These are phyloP conservation scores for Candolleomyces aberdarensis DNA, from an alignment of 768 basidiomycete species.

Conservation along the genomic window DNA sequence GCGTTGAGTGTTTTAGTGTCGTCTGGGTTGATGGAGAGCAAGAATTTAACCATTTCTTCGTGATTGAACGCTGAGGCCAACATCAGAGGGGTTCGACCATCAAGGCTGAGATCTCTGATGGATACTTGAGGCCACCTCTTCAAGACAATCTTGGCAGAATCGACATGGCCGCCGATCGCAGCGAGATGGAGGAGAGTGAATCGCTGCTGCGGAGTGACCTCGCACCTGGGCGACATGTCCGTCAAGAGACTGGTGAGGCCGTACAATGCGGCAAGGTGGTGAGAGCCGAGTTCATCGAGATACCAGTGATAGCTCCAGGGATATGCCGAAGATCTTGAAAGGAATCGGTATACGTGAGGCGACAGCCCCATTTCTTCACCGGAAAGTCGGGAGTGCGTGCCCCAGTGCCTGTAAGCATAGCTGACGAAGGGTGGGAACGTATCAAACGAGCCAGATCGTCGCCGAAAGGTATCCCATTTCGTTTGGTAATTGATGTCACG, in stretches of 20 bases:
- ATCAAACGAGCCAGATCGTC: too few species aligned
- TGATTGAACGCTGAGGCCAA: not conserved
- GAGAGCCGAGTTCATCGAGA: not conserved
- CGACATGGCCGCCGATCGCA: not conserved
- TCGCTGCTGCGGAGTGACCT: not conserved
- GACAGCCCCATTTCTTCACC: not conserved
- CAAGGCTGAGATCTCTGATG: not conserved
- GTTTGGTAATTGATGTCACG: not conserved
- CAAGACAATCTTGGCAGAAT: not conserved
- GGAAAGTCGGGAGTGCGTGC: not conserved
- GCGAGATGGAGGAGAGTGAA: not conserved
- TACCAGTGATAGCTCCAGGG: not conserved
- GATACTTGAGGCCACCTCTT: not conserved
- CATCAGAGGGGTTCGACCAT: not conserved
- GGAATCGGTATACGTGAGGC: not conserved
- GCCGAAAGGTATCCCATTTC: too few species aligned
- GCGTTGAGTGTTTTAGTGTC: not conserved
- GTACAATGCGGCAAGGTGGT: not conserved
- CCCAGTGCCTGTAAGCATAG: not conserved
- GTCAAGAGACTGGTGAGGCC: not conserved
- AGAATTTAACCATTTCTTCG: not conserved
- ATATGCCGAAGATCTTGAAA: not conserved
- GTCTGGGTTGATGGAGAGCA: not conserved
- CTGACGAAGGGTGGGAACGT: not conserved
- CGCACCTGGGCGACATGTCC: not conserved